Evolutionary conservation across 352 stramenopile genomes (phyloP).

Genomic region (Pythium pectinolyticum): DNA sequence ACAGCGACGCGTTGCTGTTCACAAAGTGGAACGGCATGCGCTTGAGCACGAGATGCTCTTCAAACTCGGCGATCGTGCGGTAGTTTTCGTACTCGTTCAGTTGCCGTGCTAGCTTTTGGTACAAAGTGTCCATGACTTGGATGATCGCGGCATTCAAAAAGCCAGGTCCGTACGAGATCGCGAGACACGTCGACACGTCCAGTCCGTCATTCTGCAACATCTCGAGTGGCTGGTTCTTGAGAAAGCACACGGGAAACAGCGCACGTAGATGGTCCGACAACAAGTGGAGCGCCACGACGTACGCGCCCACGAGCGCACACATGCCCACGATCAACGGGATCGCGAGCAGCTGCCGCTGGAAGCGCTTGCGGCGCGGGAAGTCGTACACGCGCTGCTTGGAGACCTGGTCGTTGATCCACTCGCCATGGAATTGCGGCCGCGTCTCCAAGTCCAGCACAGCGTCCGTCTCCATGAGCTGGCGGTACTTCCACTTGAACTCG

Average conservation of each 20-base stretch:
- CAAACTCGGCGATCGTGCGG: constrained; percentile 58
- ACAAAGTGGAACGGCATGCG: constrained; percentile 78
- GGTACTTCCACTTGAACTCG: constrained; percentile 63
- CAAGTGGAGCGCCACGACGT: constrained; percentile 57
- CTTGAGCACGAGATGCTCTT: constrained; percentile 72
- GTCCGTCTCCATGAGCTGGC: constrained; percentile 34
- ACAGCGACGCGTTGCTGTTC: constrained; percentile 73
- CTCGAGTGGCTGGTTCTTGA: constrained; percentile 14
- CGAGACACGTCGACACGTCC: constrained; percentile 36
- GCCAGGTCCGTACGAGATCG: constrained; percentile 55
- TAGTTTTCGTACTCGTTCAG: constrained; percentile 81
- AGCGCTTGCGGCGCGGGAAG: constrained; percentile 59
- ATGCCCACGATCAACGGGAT: constrained; percentile 56
- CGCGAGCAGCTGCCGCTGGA: constrained; percentile 49
- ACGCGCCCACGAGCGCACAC: constrained; percentile 54
- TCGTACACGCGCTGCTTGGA: constrained; percentile 46
- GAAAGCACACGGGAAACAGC: constrained; percentile 38
- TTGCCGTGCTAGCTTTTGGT: constrained; percentile 56
- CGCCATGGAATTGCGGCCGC: constrained; percentile 46
- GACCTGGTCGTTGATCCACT: constrained; percentile 56
- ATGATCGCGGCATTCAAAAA: constrained; percentile 71
- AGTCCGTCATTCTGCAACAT: not conserved
- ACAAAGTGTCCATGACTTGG: constrained; percentile 60
- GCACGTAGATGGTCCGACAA: constrained; percentile 53
- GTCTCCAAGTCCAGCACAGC: constrained; percentile 42